Percentiles rank a stretch among this genome's conserved stretches.
phyloP scores from a whole-genome alignment of 129 eudicot genomes.

The Pulicaria dysenterica region DNA sequence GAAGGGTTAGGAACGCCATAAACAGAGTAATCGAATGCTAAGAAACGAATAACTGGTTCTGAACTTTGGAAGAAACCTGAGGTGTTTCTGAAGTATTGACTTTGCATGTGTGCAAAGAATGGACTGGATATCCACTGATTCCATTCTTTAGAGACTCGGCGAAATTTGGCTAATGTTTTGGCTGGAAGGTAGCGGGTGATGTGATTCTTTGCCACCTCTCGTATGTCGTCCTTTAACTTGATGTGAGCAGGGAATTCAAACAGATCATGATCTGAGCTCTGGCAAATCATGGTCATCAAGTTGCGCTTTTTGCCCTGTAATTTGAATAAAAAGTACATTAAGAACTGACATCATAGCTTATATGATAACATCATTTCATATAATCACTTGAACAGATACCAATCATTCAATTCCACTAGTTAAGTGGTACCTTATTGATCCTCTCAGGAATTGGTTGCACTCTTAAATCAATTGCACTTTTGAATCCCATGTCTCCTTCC shows the following conservation, averaged over 20 bases:
- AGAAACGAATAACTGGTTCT: conserved; percentile 17
- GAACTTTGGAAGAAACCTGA: conserved; percentile 57
- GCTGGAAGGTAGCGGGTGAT: conserved; percentile 64
- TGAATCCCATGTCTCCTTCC: neutral
- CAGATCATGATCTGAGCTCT: neutral
- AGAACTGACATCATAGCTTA: neutral
- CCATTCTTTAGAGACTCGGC: conserved; percentile 62
- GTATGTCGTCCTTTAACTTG: conserved; percentile 35
- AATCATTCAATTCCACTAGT: neutral
- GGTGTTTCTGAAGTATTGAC: conserved; percentile 32
- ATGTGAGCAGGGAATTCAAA: conserved; percentile 19
- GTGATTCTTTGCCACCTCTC: conserved; percentile 53
- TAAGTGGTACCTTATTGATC: conserved; percentile 23
- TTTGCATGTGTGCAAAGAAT: conserved; percentile 50
- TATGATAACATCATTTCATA: neutral
- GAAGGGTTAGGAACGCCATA: conserved; percentile 56
- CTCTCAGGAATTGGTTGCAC: conserved; percentile 8
- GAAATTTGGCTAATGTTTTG: conserved; percentile 48
- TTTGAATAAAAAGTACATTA: neutral
- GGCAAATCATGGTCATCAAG: conserved; percentile 19
- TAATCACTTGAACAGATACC: neutral
- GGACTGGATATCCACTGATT: conserved; percentile 49
- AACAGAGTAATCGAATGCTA: conserved; percentile 38
- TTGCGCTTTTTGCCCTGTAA: conserved; percentile 26
- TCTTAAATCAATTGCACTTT: neutral